phyloP scores from a whole-genome alignment of 2,329 filamentous ascomycete species.

The Fonsecaea pugnacius region DNA sequence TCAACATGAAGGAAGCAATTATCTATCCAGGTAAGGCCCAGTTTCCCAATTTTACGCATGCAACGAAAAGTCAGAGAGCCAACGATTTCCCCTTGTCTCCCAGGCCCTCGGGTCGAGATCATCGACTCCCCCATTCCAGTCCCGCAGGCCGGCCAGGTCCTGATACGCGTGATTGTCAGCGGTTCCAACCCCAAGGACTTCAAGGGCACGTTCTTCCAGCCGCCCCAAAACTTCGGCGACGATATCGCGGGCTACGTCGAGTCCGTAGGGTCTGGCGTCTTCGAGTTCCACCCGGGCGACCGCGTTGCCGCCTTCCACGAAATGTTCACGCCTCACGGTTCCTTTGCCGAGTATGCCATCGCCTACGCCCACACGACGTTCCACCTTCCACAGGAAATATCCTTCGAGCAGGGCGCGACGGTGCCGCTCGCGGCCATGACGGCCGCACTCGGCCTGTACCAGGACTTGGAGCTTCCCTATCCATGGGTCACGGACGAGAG shows the following conservation, averaged over 20 bases:
- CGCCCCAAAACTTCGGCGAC: slow-evolving; percentile 51
- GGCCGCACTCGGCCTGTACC: slow-evolving; percentile 26
- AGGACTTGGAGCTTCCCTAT: slow-evolving; percentile 24
- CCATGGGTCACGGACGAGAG: slow-evolving; percentile 17
- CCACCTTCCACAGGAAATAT: slow-evolving; percentile 55
- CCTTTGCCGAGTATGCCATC: slow-evolving; percentile 62
- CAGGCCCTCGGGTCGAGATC: background rate
- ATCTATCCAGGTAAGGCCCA: too few species aligned
- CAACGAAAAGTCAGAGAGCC: too few species aligned
- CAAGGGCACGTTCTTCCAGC: slow-evolving; percentile 35
- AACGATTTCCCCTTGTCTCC: too few species aligned
- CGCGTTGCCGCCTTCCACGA: slow-evolving; percentile 56
- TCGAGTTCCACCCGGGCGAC: slow-evolving; percentile 60
- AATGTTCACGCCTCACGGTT: slow-evolving; percentile 56
- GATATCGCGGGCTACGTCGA: slow-evolving; percentile 59
- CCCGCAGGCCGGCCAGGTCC: slow-evolving; percentile 44
- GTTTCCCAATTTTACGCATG: too few species aligned
- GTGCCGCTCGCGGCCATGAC: slow-evolving; percentile 32
- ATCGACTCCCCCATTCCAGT: slow-evolving; percentile 44
- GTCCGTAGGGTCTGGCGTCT: slow-evolving; percentile 56
- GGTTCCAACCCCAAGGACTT: slow-evolving; percentile 58
- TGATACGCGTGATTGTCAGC: slow-evolving; percentile 49
- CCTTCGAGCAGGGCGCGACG: slow-evolving; percentile 54
- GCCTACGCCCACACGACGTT: slow-evolving; percentile 60
- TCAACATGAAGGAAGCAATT: too few species aligned